These are phyloP conservation scores for Santalum album DNA, from an alignment of 164 flowering plant species.

Conservation along the genomic window DNA sequence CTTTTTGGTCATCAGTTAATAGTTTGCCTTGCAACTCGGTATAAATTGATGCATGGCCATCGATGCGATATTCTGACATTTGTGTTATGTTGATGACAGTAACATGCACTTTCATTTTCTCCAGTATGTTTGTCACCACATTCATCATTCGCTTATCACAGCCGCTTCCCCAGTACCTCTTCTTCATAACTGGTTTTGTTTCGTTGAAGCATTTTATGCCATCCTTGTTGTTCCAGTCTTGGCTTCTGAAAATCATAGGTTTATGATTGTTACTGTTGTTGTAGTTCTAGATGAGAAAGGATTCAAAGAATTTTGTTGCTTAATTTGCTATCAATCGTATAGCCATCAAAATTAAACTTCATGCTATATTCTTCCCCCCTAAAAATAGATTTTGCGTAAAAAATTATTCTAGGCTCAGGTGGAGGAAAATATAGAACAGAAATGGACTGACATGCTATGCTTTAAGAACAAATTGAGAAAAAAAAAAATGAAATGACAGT, in stretches of 20 bases:
- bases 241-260: constrained; percentile 36
- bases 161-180: constrained; percentile 71
- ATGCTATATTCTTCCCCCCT: too few relatives aligned
- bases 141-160: constrained; percentile 61
- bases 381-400: too few relatives aligned
- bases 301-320: too few relatives aligned
- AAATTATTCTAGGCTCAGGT: not conserved
- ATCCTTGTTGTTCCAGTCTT: constrained; percentile 59
- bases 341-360: too few relatives aligned
- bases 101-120: constrained; percentile 71
- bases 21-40: constrained; percentile 64
- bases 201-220: constrained; percentile 84
- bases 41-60: constrained; percentile 77
- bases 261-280: not conserved
- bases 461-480: too few relatives aligned
- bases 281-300: not conserved
- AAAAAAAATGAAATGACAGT: too few relatives aligned
- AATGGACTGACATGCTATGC: too few relatives aligned
- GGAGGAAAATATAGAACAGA: not conserved
- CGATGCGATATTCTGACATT: constrained; percentile 71
- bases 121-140: constrained; percentile 34
- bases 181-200: constrained; percentile 60
- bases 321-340: too few relatives aligned
- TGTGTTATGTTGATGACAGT: constrained; percentile 72
- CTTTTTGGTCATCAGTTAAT: constrained; percentile 60